Evolutionary conservation across 2,329 filamentous ascomycete species (phyloP).

Genomic region (Parastagonospora nodorum): DNA sequence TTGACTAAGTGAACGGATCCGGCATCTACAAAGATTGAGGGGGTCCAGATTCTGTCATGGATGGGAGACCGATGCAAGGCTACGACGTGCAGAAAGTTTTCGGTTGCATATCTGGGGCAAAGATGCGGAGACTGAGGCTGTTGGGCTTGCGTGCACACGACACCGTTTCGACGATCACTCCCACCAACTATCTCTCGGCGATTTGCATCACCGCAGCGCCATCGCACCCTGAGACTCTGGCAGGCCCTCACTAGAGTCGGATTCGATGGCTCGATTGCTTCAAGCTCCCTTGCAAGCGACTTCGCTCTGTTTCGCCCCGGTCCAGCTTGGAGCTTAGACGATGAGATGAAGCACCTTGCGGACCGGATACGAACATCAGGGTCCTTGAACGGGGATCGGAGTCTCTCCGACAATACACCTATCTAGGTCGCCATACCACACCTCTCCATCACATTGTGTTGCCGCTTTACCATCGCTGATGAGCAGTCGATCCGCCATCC

Average conservation of each 20-base stretch:
- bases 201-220: background rate
- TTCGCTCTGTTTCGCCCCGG: too few relatives aligned
- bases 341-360: background rate
- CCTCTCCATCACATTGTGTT: background rate
- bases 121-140: conserved; percentile 7
- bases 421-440: background rate
- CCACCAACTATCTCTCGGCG: background rate
- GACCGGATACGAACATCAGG: conserved; percentile 2
- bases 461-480: background rate
- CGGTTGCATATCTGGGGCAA: conserved; percentile 4
- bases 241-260: background rate
- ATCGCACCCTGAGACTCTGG: background rate
- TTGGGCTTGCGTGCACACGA: background rate
- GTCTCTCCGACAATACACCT: background rate
- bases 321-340: background rate
- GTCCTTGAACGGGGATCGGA: background rate
- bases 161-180: background rate
- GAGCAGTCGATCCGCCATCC: background rate
- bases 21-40: conserved; percentile 1
- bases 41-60: conserved; percentile 8
- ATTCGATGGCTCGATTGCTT: background rate
- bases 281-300: background rate
- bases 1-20: background rate
- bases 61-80: background rate
- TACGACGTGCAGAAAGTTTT: conserved; percentile 1